Evolutionary conservation across 2,329 filamentous ascomycete species (phyloP).

Genomic region (Hortaea werneckii): DNA sequence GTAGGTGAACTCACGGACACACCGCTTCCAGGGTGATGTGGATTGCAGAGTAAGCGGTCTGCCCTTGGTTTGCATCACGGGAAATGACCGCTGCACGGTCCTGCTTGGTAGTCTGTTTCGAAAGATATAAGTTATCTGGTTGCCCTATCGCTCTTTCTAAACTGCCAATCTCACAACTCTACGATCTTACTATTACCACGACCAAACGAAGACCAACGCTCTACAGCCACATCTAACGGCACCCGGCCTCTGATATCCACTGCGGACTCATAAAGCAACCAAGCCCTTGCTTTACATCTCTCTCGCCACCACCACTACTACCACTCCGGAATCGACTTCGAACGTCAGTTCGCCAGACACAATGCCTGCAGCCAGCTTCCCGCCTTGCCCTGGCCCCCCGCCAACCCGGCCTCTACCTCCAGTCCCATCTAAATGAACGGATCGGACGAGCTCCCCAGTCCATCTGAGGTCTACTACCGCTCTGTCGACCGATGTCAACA

Average conservation of each 20-base stretch:
- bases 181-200: neutral
- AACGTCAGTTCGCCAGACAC: conserved; percentile 8
- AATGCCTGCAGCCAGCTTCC: conserved; percentile 34
- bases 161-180: neutral
- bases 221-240: too few species aligned
- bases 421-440: conserved; percentile 22
- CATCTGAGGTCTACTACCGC: too few species aligned
- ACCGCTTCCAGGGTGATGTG: conserved; percentile 6
- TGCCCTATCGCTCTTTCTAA: neutral
- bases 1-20: conserved; percentile 3
- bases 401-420: conserved; percentile 39
- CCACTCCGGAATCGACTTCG: neutral
- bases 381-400: conserved; percentile 39
- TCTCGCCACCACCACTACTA: neutral
- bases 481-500: too few species aligned
- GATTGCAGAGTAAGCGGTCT: conserved; percentile 6
- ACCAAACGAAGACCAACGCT: too few species aligned
- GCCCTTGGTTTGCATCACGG: conserved; percentile 17
- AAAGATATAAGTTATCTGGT: conserved; percentile 1
- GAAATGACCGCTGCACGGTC: conserved; percentile 12
- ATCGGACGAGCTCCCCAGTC: neutral
- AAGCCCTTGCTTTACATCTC: neutral
- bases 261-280: too few species aligned
- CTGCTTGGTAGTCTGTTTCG: conserved; percentile 6
- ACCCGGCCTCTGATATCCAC: too few species aligned